Evolutionary conservation across 1,284 basidiomycete species (phyloP).

Genomic region (Ganoderma multipileum): DNA sequence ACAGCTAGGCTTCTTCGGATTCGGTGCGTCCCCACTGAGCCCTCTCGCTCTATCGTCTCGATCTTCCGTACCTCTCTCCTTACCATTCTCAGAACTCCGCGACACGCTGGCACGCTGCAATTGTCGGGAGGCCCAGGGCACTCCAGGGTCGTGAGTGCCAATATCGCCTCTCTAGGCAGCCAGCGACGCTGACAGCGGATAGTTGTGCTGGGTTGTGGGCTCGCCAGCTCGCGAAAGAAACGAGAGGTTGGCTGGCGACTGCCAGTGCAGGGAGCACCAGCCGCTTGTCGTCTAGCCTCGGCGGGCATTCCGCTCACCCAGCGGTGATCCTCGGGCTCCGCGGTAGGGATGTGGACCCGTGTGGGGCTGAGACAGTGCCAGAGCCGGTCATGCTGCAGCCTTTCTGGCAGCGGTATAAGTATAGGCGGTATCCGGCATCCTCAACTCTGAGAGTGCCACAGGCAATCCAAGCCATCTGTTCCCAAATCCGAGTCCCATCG

Average conservation of each 20-base stretch:
- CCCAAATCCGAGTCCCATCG: constrained; percentile 4
- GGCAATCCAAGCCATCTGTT: background rate
- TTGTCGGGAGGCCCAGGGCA: background rate
- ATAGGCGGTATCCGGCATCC: constrained; percentile 7
- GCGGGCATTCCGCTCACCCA: background rate
- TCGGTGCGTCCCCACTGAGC: constrained; percentile 6
- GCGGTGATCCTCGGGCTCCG: constrained; percentile 32
- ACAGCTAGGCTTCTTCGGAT: background rate
- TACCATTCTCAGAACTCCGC: constrained; percentile 1
- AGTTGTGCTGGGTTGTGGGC: background rate
- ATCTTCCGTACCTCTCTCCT: constrained; percentile 4
- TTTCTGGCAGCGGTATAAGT: constrained; percentile 25
- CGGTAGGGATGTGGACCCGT: constrained; percentile 21
- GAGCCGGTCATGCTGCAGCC: constrained; percentile 21
- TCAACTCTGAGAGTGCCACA: constrained; percentile 2
- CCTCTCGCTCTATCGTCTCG: constrained; percentile 4
- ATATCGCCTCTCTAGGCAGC: constrained; percentile 7
- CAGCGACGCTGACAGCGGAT: background rate
- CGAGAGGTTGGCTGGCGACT: constrained; percentile 1
- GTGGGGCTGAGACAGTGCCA: constrained; percentile 16
- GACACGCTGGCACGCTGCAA: constrained; percentile 2
- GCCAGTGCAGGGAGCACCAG: constrained; percentile 1
- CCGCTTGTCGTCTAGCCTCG: constrained; percentile 7
- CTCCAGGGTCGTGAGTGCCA: constrained; percentile 8
- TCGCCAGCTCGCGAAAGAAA: background rate